Conservation (phyloP, 768 basidiomycete species). For the Amyloporia xantha region DNA sequence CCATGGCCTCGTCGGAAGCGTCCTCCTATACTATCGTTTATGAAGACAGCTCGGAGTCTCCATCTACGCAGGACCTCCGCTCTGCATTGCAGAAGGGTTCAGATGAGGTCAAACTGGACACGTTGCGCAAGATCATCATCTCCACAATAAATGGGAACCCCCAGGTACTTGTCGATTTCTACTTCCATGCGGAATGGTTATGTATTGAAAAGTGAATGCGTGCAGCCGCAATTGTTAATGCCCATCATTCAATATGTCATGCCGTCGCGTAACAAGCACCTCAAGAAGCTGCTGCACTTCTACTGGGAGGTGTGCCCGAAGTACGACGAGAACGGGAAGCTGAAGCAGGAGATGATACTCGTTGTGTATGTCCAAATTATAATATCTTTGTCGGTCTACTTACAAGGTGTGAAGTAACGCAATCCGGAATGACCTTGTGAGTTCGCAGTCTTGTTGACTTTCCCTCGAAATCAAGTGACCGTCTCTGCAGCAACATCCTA, state of each 20-base stretch:
- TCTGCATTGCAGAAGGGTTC: constrained; percentile 87
- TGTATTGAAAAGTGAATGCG: background rate
- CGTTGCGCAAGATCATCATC: constrained; percentile 89
- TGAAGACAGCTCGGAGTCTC: constrained; percentile 67
- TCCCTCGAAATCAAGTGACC: background rate
- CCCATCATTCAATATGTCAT: constrained; percentile 97
- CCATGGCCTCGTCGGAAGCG: constrained; percentile 42
- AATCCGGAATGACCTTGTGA: constrained; percentile 92
- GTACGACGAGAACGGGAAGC: constrained; percentile 91
- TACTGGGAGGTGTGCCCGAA: constrained; percentile 99
- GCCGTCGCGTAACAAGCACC: constrained; percentile 89
- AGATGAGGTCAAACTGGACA: constrained; percentile 95
- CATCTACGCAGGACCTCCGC: constrained; percentile 77
- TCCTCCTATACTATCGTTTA: constrained; percentile 76
- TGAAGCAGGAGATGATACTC: constrained; percentile 99
- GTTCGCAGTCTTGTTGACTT: constrained; percentile 22
- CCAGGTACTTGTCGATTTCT: constrained; percentile 62
- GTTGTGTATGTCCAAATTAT: constrained; percentile 67
- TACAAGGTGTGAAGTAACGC: constrained; percentile 60
- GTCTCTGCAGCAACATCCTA: constrained; percentile 86
- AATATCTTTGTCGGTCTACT: background rate
- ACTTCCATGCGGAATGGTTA: background rate
- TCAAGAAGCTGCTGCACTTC: constrained; percentile 95
- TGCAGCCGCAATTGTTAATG: constrained; percentile 89
- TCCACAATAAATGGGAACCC: constrained; percentile 92